Conservation (phyloP, 345 rosid species). For the Gossypium thurberi region DNA sequence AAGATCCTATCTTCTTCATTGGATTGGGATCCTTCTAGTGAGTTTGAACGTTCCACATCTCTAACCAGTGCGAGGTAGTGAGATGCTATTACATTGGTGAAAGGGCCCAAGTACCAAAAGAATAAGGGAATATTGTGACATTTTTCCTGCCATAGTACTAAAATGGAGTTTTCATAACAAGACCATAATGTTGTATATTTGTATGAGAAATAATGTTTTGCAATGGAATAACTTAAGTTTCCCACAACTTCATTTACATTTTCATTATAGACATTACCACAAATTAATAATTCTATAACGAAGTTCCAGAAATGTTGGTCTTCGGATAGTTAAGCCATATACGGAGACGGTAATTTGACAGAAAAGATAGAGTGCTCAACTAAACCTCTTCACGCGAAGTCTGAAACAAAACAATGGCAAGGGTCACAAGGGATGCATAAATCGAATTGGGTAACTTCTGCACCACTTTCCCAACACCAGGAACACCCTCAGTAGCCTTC, state of each 20-base stretch:
- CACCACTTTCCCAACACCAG: slow-evolving; percentile 75
- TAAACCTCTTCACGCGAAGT: slow-evolving; percentile 23
- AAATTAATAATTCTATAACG: not conserved
- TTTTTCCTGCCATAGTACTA: not conserved
- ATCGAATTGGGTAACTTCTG: slow-evolving; percentile 70
- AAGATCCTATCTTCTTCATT: slow-evolving; percentile 66
- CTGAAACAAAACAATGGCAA: slow-evolving; percentile 62
- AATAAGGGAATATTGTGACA: not conserved
- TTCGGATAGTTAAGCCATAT: not conserved
- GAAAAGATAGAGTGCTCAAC: slow-evolving; percentile 7
- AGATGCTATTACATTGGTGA: not conserved
- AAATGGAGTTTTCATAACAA: not conserved
- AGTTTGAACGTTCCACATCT: slow-evolving; percentile 42
- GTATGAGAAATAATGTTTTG: not conserved
- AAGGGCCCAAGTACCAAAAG: not conserved
- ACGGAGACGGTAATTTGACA: not conserved
- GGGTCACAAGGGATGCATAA: slow-evolving; percentile 79
- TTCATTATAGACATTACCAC: not conserved
- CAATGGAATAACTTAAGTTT: not conserved
- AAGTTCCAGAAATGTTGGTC: not conserved
- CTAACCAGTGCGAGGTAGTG: slow-evolving; percentile 25
- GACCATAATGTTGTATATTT: not conserved
- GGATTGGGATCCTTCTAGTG: slow-evolving; percentile 90
- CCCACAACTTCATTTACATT: not conserved
- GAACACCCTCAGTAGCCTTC: slow-evolving; percentile 81